Percentiles rank a stretch among this genome's conserved stretches.
Evolutionary conservation across 371 early-diverging fungal genomes (phyloP).

Genomic region (Globomyces sp.): DNA sequence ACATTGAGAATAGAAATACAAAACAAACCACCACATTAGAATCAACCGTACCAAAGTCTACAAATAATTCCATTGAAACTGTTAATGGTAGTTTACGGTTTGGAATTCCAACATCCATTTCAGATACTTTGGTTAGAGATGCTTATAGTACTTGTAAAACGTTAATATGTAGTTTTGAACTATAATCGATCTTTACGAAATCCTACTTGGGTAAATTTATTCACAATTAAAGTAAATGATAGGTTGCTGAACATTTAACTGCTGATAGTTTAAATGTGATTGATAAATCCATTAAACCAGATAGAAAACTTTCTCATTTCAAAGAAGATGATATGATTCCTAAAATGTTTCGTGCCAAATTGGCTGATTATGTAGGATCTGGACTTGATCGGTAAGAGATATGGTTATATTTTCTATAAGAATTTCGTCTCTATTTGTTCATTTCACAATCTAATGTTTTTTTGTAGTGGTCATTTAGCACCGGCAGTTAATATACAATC

Average conservation of each 20-base stretch:
- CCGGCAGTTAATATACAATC: constrained; percentile 39
- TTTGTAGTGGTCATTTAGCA: constrained; percentile 31
- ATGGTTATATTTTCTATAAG: neutral
- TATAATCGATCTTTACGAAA: constrained; percentile 27
- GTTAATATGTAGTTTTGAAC: too few species aligned
- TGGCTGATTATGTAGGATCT: constrained; percentile 31
- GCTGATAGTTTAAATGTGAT: neutral
- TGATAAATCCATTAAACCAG: constrained; percentile 21
- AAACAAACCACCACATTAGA: too few species aligned
- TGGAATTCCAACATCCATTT: constrained; percentile 25
- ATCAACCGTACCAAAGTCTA: neutral
- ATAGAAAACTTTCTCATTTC: constrained; percentile 32
- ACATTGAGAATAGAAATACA: neutral
- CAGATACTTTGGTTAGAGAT: constrained; percentile 18
- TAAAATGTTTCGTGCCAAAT: constrained; percentile 26
- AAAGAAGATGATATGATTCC: constrained; percentile 34
- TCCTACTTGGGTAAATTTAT: constrained; percentile 25
- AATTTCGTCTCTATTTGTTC: neutral
- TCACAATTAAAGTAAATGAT: constrained; percentile 5
- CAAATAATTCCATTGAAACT: neutral
- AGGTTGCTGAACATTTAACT: constrained; percentile 18
- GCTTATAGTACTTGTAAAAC: constrained; percentile 20
- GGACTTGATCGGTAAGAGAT: constrained; percentile 35
- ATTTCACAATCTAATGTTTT: neutral
- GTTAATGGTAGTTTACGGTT: constrained; percentile 12